These are phyloP conservation scores for Starmerella floricola DNA, from an alignment of 805 yeast species.

Conservation along the genomic window DNA sequence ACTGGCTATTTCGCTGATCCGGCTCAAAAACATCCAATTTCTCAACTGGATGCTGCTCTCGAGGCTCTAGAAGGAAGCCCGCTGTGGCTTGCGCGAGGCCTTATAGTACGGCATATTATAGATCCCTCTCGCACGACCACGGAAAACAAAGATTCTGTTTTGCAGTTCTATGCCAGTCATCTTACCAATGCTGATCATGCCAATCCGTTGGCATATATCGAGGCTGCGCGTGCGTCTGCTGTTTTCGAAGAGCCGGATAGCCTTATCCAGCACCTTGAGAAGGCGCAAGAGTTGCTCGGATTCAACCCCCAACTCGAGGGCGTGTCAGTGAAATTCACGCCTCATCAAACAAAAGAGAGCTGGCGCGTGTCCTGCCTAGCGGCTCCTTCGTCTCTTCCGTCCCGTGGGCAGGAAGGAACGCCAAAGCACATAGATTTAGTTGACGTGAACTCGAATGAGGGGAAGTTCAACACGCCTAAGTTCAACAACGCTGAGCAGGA, in stretches of 20 bases:
- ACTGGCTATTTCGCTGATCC: not conserved
- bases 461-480: constrained; percentile 3
- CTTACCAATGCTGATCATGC: constrained; percentile 17
- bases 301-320: constrained; percentile 5
- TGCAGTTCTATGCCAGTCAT: constrained; percentile 17
- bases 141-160: not conserved
- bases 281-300: constrained; percentile 10
- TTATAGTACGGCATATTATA: constrained; percentile 29
- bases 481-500: not conserved
- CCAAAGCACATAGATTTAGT: constrained; percentile 3
- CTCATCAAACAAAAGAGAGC: constrained; percentile 3
- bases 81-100: constrained; percentile 29
- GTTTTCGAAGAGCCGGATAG: constrained; percentile 26
- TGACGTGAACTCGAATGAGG: constrained; percentile 5
- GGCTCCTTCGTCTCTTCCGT: not conserved
- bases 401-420: not conserved
- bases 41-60: not conserved
- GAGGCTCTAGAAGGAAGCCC: not conserved
- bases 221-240: constrained; percentile 43
- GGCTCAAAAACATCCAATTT: not conserved
- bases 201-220: constrained; percentile 42
- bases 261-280: constrained; percentile 21
- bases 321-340: constrained; percentile 4
- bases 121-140: not conserved
- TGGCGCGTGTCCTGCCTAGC: constrained; percentile 7